Conservation (phyloP, 495 filamentous ascomycete genomes). For the Penicillium coffeae region DNA sequence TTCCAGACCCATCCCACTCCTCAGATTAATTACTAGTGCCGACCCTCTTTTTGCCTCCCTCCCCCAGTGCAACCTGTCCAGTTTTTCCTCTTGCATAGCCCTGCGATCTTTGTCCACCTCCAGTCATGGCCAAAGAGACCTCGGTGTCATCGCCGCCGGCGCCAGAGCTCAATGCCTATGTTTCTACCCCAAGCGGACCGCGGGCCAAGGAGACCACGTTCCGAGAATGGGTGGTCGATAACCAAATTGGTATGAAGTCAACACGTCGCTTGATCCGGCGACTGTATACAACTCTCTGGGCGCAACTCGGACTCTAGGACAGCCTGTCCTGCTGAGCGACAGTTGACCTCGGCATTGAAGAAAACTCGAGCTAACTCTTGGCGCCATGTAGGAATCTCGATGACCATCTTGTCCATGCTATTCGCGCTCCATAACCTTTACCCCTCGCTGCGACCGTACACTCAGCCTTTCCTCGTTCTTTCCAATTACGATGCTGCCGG, state of each 20-base stretch:
- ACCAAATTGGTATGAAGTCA: conserved; percentile 49
- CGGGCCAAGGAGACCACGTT: conserved; percentile 45
- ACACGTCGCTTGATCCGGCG: background rate
- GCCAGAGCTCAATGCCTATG: conserved; percentile 42
- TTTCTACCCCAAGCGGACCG: conserved; percentile 33
- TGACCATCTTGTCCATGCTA: conserved; percentile 74
- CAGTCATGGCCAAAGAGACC: conserved; percentile 35
- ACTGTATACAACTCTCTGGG: background rate
- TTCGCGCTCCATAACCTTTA: conserved; percentile 73
- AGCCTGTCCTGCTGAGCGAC: background rate
- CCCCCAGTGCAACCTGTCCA: conserved; percentile 6
- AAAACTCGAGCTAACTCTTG: conserved; percentile 16
- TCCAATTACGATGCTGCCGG: conserved; percentile 71
- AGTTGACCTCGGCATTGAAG: conserved; percentile 3
- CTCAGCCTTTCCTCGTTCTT: conserved; percentile 78
- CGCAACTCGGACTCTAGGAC: background rate
- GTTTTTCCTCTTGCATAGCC: conserved; percentile 14
- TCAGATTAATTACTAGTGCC: conserved; percentile 19
- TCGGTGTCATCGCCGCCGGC: conserved; percentile 26
- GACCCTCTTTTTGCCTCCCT: conserved; percentile 18
- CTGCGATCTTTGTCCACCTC: conserved; percentile 10
- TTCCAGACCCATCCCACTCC: conserved; percentile 23
- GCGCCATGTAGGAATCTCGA: conserved; percentile 58
- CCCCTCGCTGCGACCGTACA: conserved; percentile 71
- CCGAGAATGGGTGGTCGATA: conserved; percentile 48